phyloP scores from a whole-genome alignment of 768 basidiomycete species.

The Agrocybe praecox region DNA sequence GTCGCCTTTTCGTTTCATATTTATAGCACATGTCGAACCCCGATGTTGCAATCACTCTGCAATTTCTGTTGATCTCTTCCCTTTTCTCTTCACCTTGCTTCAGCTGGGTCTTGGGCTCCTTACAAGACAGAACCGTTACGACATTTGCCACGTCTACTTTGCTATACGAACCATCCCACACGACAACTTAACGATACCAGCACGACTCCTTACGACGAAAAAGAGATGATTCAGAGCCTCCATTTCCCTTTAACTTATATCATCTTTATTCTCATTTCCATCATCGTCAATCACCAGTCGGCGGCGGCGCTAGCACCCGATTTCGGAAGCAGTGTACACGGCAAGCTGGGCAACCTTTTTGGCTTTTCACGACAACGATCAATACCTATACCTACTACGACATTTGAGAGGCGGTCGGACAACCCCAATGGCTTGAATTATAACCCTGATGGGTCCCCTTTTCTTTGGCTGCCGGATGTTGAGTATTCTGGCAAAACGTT shows the following conservation, averaged over 20 bases:
- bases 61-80: too few species aligned
- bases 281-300: neutral
- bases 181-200: neutral
- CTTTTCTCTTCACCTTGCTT: too few species aligned
- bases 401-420: neutral
- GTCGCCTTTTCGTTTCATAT: neutral
- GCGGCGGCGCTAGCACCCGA: neutral
- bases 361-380: neutral
- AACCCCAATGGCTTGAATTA: conserved; percentile 34
- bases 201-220: neutral
- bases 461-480: conserved; percentile 71
- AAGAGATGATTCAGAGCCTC: neutral
- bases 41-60: too few species aligned
- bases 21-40: too few species aligned
- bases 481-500: conserved; percentile 67
- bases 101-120: too few species aligned
- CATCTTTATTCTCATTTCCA: neutral
- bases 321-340: neutral
- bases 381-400: neutral
- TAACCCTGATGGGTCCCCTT: conserved; percentile 50
- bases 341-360: neutral
- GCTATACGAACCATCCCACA: too few species aligned
- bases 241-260: neutral
- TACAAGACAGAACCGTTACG: neutral
- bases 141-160: too few species aligned